phyloP scores from a whole-genome alignment of 2,329 filamentous ascomycete species.

The Alternaria gansuensis region DNA sequence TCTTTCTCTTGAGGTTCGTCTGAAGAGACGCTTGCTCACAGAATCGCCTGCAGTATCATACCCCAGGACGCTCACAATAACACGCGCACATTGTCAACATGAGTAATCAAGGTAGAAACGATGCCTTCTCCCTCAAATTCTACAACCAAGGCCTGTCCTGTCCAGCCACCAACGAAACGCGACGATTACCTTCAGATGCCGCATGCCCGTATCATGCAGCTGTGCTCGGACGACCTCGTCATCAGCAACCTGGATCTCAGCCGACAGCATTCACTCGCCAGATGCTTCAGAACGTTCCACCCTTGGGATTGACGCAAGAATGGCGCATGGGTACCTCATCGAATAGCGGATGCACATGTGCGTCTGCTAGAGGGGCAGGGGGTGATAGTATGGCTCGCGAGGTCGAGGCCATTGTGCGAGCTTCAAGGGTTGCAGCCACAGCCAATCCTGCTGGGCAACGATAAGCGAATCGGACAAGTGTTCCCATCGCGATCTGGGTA shows the following conservation, averaged over 20 bases:
- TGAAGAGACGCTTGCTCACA: not conserved
- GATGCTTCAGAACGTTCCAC: conserved; percentile 7
- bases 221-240: not conserved
- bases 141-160: conserved; percentile 1
- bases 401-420: conserved; percentile 7
- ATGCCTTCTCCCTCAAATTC: conserved; percentile 7
- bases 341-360: conserved; percentile 16
- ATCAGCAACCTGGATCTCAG: not conserved
- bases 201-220: conserved; percentile 13
- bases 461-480: not conserved
- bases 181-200: not conserved
- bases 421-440: not conserved
- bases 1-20: not conserved
- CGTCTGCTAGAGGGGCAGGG: not conserved
- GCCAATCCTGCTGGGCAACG: not conserved
- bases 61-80: not conserved
- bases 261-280: not conserved
- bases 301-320: not conserved
- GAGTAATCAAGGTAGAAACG: not conserved
- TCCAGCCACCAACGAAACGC: not conserved
- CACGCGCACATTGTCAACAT: not conserved
- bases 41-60: not conserved
- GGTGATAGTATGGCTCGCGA: conserved; percentile 10
- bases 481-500: not conserved
- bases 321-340: conserved; percentile 16